These are phyloP conservation scores for Rugonectria rugulosa DNA, from an alignment of 2,329 filamentous ascomycete genomes.

Conservation along the genomic window DNA sequence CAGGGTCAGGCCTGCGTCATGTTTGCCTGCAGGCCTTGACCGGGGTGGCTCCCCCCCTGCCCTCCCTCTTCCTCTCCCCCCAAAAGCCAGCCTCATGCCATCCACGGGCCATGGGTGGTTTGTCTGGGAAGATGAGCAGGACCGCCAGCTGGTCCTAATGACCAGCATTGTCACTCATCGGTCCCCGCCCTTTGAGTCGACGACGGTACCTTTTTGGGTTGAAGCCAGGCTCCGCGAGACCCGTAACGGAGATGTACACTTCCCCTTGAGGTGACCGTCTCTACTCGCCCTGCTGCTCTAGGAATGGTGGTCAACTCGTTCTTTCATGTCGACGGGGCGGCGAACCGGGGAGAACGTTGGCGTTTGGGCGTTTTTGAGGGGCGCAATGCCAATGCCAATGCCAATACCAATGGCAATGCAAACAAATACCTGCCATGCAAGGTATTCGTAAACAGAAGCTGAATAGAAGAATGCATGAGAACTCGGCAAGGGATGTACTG, in stretches of 20 bases:
- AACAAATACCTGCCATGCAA: too few species aligned
- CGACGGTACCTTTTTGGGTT: slow-evolving; percentile 25
- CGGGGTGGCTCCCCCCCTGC: slow-evolving; percentile 1
- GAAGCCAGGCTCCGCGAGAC: slow-evolving; percentile 3
- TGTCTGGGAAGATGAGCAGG: slow-evolving; percentile 35
- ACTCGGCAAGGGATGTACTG: neutral
- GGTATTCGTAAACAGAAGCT: too few species aligned
- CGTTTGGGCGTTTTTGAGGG: neutral
- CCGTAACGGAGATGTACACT: slow-evolving; percentile 14
- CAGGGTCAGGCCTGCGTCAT: slow-evolving; percentile 33
- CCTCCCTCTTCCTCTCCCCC: neutral
- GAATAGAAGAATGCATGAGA: neutral
- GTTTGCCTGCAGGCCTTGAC: slow-evolving; percentile 22
- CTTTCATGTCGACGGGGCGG: slow-evolving; percentile 13
- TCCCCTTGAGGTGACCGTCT: slow-evolving; percentile 19
- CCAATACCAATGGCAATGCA: too few species aligned
- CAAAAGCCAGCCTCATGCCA: slow-evolving; percentile 21
- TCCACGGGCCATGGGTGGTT: slow-evolving; percentile 11
- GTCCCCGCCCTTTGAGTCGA: slow-evolving; percentile 22
- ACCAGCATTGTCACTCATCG: slow-evolving; percentile 14
- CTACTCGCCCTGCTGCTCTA: slow-evolving; percentile 1
- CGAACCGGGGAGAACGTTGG: slow-evolving; percentile 2
- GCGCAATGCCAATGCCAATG: neutral
- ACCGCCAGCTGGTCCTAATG: slow-evolving; percentile 33
- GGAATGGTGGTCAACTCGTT: neutral